These are phyloP conservation scores for Stagonosporopsis chrysanthemi DNA, from an alignment of 2,329 filamentous ascomycete genomes.

Conservation along the genomic window DNA sequence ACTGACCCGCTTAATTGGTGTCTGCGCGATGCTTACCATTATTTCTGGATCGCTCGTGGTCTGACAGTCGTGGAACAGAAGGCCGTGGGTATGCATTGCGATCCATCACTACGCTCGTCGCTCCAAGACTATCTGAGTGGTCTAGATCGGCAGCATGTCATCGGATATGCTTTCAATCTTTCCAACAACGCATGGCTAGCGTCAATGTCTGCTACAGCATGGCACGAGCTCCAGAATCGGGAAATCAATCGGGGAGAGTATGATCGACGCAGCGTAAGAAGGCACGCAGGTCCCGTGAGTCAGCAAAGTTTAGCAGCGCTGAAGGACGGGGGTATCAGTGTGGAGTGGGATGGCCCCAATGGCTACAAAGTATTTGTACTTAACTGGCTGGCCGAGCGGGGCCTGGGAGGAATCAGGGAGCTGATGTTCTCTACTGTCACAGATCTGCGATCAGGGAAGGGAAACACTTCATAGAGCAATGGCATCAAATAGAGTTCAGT, in stretches of 20 bases:
- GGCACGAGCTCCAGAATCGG: slow-evolving; percentile 59
- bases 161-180: slow-evolving; percentile 56
- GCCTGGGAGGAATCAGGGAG: slow-evolving; percentile 70
- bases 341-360: slow-evolving; percentile 78
- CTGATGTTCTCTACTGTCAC: slow-evolving; percentile 86
- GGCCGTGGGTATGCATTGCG: slow-evolving; percentile 62
- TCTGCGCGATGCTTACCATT: slow-evolving; percentile 87
- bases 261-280: slow-evolving; percentile 31
- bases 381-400: slow-evolving; percentile 68
- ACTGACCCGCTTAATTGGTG: slow-evolving; percentile 77
- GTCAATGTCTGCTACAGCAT: slow-evolving; percentile 57
- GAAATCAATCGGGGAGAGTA: slow-evolving; percentile 34
- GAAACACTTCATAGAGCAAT: not conserved
- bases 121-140: slow-evolving; percentile 54
- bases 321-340: slow-evolving; percentile 68
- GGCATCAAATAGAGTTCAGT: not conserved
- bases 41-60: slow-evolving; percentile 78
- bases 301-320: slow-evolving; percentile 70
- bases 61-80: slow-evolving; percentile 71
- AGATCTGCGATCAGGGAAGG: slow-evolving; percentile 58
- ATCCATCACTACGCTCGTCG: slow-evolving; percentile 53
- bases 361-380: slow-evolving; percentile 79
- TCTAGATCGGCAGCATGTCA: slow-evolving; percentile 48
- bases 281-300: slow-evolving; percentile 67
- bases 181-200: slow-evolving; percentile 56